Base-by-base conservation (phyloP, 148 eudicot species). In the Vaccinium corymbosum region DNA sequence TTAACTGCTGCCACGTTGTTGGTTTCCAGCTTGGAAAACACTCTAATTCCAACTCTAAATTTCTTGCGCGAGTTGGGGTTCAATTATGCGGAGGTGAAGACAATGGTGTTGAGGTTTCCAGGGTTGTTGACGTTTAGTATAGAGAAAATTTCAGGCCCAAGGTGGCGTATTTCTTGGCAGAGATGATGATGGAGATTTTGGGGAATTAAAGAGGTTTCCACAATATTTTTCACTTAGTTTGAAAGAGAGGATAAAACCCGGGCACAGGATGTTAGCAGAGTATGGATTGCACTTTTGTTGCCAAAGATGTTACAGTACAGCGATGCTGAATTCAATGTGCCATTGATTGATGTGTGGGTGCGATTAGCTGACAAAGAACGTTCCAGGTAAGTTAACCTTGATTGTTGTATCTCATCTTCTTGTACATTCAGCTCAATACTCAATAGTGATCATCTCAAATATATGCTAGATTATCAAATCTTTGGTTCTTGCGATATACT, bases 151-250 rank as follows among this genome's bases (percentile, higher is more conserved):
- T 83, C 15, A 80, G 72, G 87, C 94, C 97, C 2, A 95, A 97
- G 78, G 51, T 87, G 64, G 98, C 94, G 68, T 94, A 87, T 81
- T 97, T 94, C 86, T 78, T 93, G 85, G 81, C 81, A 78, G 97
- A 93, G 77, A 93, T 97, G 99, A 91, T 90, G 38, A 35, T 70
- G 93, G 97, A 82, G 87, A 95, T 84, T 82, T 95, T 84, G 85
- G n/a, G 80, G 96, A 94, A 64, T 84, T 97, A 52, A 93, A 86
- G 88, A 80, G 83, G 88, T 97, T 97, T 90, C 99, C 98, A 5
- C 98, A 97, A 91, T 93, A 92, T 83, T 97, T 94, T 87, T 92
- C 93, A 16, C 94, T 90, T 90, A 94, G 98, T 88, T 90, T 95
- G 90, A 96, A 95, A 25, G 86, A 92, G 76, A 97, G 89, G 93